phyloP scores from a whole-genome alignment of 176 grass and related monocot species.

The Thinopyrum elongatum region DNA sequence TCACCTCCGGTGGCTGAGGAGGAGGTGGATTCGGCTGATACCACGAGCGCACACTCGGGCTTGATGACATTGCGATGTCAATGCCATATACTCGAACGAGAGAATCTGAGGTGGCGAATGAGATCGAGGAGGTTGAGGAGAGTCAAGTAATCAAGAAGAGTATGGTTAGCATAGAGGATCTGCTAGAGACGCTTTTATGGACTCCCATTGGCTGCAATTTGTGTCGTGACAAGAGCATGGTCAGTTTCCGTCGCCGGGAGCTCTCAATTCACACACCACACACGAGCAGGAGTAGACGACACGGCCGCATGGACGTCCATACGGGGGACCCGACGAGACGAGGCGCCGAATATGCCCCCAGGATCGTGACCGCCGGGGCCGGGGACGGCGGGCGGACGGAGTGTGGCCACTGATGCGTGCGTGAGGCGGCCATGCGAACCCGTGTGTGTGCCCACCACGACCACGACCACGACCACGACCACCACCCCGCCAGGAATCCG shows the following conservation, averaged over 20 bases:
- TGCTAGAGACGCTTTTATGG: no score
- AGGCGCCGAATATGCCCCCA: neutral
- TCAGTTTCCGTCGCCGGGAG: neutral
- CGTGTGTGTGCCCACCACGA: slow-evolving; percentile 36
- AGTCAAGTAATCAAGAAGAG: no score
- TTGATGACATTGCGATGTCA: no score
- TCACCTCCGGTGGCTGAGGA: no score
- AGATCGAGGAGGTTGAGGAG: no score
- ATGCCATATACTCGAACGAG: no score
- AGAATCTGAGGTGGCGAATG: no score
- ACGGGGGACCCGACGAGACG: neutral
- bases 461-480: neutral
- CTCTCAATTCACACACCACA: neutral
- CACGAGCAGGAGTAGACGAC: neutral
- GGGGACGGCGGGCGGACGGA: slow-evolving; percentile 24
- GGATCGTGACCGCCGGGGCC: neutral
- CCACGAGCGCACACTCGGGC: no score
- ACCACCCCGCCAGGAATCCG: neutral
- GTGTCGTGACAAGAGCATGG: no score
- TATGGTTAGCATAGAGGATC: no score
- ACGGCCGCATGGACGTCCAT: neutral
- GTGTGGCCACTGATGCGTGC: slow-evolving; percentile 25
- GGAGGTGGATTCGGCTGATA: no score
- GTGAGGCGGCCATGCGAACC: slow-evolving; percentile 42
- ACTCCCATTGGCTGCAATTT: no score